phyloP scores from a whole-genome alignment of 1,139 yeast species.

The Pichia cactophila region DNA sequence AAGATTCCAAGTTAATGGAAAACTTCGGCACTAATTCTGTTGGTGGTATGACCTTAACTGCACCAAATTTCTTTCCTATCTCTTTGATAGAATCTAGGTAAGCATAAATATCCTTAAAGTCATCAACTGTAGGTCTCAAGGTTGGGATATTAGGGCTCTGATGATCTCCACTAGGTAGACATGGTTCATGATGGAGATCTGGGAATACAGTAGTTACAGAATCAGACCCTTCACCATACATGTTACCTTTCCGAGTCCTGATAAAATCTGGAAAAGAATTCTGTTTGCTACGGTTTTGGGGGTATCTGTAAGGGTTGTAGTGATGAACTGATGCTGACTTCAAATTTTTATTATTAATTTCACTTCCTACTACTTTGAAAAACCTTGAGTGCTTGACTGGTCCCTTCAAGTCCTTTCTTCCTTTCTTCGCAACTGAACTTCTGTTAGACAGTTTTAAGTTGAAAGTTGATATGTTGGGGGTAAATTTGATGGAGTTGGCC shows the following conservation, averaged over 20 bases:
- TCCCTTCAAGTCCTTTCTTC: constrained; percentile 7
- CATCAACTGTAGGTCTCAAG: constrained; percentile 20
- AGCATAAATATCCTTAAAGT: constrained; percentile 32
- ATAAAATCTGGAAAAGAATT: constrained; percentile 33
- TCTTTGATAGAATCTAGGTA: constrained; percentile 42
- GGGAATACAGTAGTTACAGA: background rate
- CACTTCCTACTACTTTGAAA: constrained; percentile 31
- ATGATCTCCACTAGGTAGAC: constrained; percentile 1
- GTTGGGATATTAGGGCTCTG: constrained; percentile 23
- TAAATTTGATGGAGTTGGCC: constrained; percentile 9
- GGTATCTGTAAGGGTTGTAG: constrained; percentile 37
- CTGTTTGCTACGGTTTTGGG: constrained; percentile 38
- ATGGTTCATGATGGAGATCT: background rate
- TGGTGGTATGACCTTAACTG: constrained; percentile 65
- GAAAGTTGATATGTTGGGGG: constrained; percentile 10
- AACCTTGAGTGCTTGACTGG: constrained; percentile 35
- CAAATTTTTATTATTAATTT: constrained; percentile 17
- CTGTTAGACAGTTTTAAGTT: constrained; percentile 4
- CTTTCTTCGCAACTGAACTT: background rate
- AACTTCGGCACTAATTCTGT: constrained; percentile 30
- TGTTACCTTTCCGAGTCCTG: constrained; percentile 5
- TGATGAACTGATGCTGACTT: constrained; percentile 25
- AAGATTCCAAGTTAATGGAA: constrained; percentile 44
- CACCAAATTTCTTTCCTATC: constrained; percentile 53
- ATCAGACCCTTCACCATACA: background rate